Conservation (phyloP, 2,329 filamentous ascomycete species). For the Boeremia exigua region DNA sequence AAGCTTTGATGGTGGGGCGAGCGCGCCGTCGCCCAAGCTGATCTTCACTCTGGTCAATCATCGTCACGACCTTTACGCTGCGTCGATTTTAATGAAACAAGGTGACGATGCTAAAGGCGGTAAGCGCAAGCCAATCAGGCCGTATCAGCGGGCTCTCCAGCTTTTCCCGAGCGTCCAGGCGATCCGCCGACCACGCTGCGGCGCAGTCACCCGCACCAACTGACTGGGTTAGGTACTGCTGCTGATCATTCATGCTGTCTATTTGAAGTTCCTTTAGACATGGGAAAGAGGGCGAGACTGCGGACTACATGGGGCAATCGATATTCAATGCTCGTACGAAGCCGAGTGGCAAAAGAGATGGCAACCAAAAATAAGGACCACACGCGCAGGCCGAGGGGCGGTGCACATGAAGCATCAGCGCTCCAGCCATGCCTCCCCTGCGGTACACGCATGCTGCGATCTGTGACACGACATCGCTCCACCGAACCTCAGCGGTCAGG, state of each 20-base stretch:
- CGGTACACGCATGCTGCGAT: constrained; percentile 12
- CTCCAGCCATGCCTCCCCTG: constrained; percentile 13
- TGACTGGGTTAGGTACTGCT: constrained; percentile 3
- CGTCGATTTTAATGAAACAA: constrained; percentile 14
- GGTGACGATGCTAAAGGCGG: constrained; percentile 13
- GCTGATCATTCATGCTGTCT: constrained; percentile 22
- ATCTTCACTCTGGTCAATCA: constrained; percentile 11
- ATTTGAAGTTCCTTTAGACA: constrained; percentile 7
- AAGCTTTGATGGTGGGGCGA: constrained; percentile 17
- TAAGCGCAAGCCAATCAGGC: constrained; percentile 15
- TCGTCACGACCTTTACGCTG: constrained; percentile 9
- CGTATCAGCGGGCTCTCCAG: constrained; percentile 9
- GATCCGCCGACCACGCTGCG: constrained; percentile 23
- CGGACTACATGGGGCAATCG: neutral
- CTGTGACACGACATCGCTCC: constrained; percentile 10
- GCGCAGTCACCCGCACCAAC: constrained; percentile 21
- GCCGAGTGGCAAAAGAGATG: constrained; percentile 14
- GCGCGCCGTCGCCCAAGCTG: constrained; percentile 7
- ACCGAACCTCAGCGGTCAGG: constrained; percentile 8
- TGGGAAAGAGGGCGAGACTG: neutral
- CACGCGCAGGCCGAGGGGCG: constrained; percentile 25
- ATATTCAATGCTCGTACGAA: constrained; percentile 13
- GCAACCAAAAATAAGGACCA: constrained; percentile 27
- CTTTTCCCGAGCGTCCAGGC: constrained; percentile 4
- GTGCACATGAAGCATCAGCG: constrained; percentile 15